Conservation (phyloP, 805 yeast species). For the Candida maris region DNA sequence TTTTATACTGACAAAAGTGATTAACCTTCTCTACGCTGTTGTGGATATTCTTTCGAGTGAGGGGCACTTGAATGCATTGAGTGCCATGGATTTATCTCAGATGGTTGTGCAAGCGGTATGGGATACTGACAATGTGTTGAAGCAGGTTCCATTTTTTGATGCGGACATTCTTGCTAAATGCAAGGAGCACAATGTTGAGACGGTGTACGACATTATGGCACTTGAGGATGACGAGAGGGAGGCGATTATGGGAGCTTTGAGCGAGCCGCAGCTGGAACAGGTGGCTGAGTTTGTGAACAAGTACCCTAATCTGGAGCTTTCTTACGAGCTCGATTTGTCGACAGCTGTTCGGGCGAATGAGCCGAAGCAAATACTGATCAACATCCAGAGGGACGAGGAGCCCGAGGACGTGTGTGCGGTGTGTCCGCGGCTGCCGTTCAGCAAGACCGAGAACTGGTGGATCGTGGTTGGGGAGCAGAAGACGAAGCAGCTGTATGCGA, state of each 20-base stretch:
- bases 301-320: slow-evolving; percentile 80
- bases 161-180: slow-evolving; percentile 53
- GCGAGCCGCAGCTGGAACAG: slow-evolving; percentile 45
- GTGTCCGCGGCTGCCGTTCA: slow-evolving; percentile 55
- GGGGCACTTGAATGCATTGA: slow-evolving; percentile 72
- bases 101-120: slow-evolving; percentile 85
- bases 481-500: slow-evolving; percentile 62
- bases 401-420: slow-evolving; percentile 58
- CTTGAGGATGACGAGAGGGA: slow-evolving; percentile 64
- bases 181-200: slow-evolving; percentile 49
- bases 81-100: slow-evolving; percentile 84
- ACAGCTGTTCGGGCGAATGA: slow-evolving; percentile 42
- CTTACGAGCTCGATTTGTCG: slow-evolving; percentile 45
- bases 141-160: slow-evolving; percentile 72
- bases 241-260: slow-evolving; percentile 51
- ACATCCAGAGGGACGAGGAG: slow-evolving; percentile 71
- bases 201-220: slow-evolving; percentile 76
- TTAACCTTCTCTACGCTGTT: slow-evolving; percentile 57
- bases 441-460: slow-evolving; percentile 82
- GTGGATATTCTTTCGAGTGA: slow-evolving; percentile 78
- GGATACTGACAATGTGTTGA: slow-evolving; percentile 73
- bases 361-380: slow-evolving; percentile 44
- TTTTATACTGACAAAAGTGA: slow-evolving; percentile 43
- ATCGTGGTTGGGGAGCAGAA: slow-evolving; percentile 69
- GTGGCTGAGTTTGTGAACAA: slow-evolving; percentile 88